These are phyloP conservation scores for Arachis monticola DNA, from an alignment of 331 rosid genomes.

Conservation along the genomic window DNA sequence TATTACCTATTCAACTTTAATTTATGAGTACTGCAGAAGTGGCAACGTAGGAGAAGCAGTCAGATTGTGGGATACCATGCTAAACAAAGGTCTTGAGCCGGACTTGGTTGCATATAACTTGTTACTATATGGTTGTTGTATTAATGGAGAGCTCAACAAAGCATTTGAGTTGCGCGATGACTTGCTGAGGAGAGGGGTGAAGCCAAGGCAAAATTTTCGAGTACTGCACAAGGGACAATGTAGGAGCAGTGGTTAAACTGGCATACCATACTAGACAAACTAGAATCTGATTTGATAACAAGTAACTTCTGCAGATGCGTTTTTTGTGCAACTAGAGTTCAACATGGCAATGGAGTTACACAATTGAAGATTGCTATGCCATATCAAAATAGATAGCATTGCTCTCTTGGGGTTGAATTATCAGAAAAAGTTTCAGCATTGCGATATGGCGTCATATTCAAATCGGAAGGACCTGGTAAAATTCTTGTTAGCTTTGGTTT, in stretches of 20 bases:
- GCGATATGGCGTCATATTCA: constrained; percentile 26
- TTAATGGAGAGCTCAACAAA: constrained; percentile 69
- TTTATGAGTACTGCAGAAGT: constrained; percentile 71
- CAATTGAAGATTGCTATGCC: constrained; percentile 52
- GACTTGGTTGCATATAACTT: constrained; percentile 73
- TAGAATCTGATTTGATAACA: constrained; percentile 62
- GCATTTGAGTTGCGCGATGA: constrained; percentile 84
- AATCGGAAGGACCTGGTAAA: constrained; percentile 6
- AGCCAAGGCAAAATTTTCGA: constrained; percentile 55
- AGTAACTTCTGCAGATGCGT: constrained; percentile 56
- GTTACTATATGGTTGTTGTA: constrained; percentile 84
- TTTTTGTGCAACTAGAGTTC: constrained; percentile 56
- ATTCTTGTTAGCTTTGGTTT: constrained; percentile 6
- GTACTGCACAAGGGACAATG: constrained; percentile 58
- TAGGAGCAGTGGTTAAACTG: constrained; percentile 55
- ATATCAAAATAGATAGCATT: constrained; percentile 35
- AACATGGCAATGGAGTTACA: constrained; percentile 54
- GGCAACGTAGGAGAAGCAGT: constrained; percentile 73
- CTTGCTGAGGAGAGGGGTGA: constrained; percentile 72
- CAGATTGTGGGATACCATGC: constrained; percentile 76
- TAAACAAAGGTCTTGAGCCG: constrained; percentile 74
- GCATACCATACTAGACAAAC: constrained; percentile 53
- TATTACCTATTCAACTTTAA: constrained; percentile 83
- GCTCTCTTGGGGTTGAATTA: constrained; percentile 10
- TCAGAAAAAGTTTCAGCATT: neutral